Base-by-base conservation (phyloP, 2,329 filamentous ascomycete species). In the Arthrobotrys pseudoclavata region DNA sequence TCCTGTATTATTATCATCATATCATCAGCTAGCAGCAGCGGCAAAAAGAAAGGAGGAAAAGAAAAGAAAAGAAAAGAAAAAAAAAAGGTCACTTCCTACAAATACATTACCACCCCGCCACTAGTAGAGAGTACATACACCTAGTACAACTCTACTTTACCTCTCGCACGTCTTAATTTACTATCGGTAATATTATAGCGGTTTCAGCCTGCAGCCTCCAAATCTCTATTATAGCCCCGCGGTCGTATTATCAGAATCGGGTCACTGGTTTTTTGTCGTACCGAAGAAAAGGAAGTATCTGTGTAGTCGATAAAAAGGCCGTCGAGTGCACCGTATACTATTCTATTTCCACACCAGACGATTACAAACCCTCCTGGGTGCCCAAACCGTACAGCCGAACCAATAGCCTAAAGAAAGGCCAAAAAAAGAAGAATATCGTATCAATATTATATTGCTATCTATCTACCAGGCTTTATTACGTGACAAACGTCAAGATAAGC, bases 171-270 rank as follows among this genome's bases (percentile, higher is more conserved):
- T 57, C 67, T 71, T 70, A 77, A 68, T 63, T 53, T 55, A 48
- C 45, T 48, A 71, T 52, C 61, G 74, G 74, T 77, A 76, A 70
- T 76, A 76, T 76, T 69, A 76, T 64, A 66, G 34, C 72, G 22
- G 66, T 66, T 64, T 77, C 74, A 77, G 72, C 74, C 53, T 53
- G 13, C 40, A 42, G n/a, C 13, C n/a, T 24, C 53, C 60, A 29
- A 50, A 1, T 20, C 57, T 53, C 42, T 47, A 62, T 61, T 74
- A 74, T 74, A 67, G 42, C 52, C 62, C 69, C 69, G 40, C 69
- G 37, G 50, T 53, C 53, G 40, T 72, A 72, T 72, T 60, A 74
- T 67, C 69, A 74, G 42, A 57, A 40, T 67, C 61, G 31, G 57
- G 62, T 67, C 53, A 62, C 61, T 66, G 50, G 60, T 50, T 60